These are phyloP conservation scores for Venturia nashicola DNA, from an alignment of 2,329 filamentous ascomycete species.

Conservation along the genomic window DNA sequence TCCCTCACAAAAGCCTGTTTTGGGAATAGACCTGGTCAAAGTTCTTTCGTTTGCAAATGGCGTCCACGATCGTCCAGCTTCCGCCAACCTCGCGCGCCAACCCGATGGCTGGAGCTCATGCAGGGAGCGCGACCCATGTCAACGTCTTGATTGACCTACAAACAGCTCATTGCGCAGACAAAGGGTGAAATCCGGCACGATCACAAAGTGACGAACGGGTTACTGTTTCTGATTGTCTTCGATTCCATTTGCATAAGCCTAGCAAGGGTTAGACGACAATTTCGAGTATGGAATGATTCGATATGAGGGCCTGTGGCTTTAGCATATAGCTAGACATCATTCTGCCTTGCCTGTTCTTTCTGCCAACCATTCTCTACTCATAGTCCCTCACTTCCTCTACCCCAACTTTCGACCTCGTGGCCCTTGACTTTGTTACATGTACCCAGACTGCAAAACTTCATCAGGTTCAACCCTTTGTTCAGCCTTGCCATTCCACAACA, in stretches of 20 bases:
- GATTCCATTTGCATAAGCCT: conserved; percentile 1
- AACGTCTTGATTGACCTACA: background rate
- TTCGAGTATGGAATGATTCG: conserved; percentile 3
- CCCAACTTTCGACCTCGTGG: background rate
- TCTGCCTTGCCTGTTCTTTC: background rate
- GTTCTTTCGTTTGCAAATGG: background rate
- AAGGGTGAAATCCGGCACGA: background rate
- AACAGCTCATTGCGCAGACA: background rate
- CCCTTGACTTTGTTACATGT: background rate
- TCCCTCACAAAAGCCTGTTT: background rate
- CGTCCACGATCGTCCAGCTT: background rate
- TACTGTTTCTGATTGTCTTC: background rate
- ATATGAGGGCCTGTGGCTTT: background rate
- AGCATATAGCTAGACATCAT: background rate
- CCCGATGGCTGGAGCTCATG: conserved; percentile 1
- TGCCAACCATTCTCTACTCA: background rate
- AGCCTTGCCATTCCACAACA: background rate
- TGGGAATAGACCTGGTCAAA: background rate
- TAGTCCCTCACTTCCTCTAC: background rate
- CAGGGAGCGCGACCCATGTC: background rate
- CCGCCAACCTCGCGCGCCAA: conserved; percentile 3
- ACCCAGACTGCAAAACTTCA: background rate
- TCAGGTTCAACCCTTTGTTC: background rate
- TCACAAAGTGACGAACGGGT: conserved; percentile 1
- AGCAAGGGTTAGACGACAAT: conserved; percentile 1